Evolutionary conservation across 1,284 basidiomycete genomes (phyloP), one percentile per base, ranked within the genome.

Genomic region (Rhodotorula sp.): DNA sequence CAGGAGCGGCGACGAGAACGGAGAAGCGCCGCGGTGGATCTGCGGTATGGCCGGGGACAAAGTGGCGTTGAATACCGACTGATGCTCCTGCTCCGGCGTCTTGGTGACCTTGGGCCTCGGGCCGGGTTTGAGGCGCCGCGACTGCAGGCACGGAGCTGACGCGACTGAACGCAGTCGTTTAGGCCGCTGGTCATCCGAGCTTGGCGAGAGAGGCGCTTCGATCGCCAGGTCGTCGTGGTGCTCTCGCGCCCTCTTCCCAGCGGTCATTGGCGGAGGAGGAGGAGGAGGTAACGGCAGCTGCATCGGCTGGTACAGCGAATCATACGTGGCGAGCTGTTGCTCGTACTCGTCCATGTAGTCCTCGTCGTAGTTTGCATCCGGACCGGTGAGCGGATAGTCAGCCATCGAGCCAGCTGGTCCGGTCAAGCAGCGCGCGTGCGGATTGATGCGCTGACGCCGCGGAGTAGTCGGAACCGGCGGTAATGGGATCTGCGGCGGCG

Each of bases 81-180:
- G 53, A 53, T 73, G 69, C 58, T 71, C 56, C 60, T 69, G 48
- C 42, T 68, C 63, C 4, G 74, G 74, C 26, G 69, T 71, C 62
- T 75, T 73, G 46, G 48, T 44, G 42, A 54, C 46, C 60, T 74
- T 73, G 20, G 74, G 74, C 20, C 62, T 64, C 49, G 74, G 74
- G 4, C 74, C 74, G 2, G 74, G 74, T 17, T 72, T 66, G 66
- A 75, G 64, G 17, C 74, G 63, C 20, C 62, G 62, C 1, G 68
- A 60, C 1, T 66, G 63, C 6, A 75, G 64, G 42, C 67, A 72
- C 1, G 74, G 74, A 14, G 74, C 74, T 6, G 74, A 75, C 2
- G 74, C 74, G 24, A 75, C 74, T 10, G 72, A 70, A 1, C 74
- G 69, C 6, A 75, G 66, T 1, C 68, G 71, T 60, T 75, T 75